phyloP scores from a whole-genome alignment of 2,329 filamentous ascomycete genomes.

The Fusarium hostae region DNA sequence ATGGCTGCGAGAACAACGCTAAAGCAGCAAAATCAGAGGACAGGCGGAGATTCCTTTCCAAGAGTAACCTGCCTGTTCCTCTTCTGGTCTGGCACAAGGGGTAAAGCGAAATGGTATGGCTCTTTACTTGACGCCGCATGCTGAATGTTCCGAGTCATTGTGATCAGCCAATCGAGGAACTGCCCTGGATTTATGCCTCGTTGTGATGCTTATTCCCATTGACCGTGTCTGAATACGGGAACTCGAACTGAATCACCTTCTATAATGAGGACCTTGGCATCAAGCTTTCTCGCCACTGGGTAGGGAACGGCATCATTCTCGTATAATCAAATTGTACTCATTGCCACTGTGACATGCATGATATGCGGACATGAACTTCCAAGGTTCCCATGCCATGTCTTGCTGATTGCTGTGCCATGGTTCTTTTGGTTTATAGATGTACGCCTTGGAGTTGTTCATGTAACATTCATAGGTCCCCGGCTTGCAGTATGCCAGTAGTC shows the following conservation, averaged over 20 bases:
- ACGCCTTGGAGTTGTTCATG: not conserved
- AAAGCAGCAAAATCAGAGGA: not conserved
- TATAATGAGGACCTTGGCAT: not conserved
- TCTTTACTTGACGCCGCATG: conserved; percentile 5
- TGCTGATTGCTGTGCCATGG: not conserved
- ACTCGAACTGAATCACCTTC: conserved; percentile 3
- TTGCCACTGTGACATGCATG: not conserved
- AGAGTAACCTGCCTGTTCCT: conserved; percentile 1
- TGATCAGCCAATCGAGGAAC: conserved; percentile 1
- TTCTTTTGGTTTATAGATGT: not conserved
- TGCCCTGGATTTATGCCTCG: not conserved
- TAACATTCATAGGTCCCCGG: not conserved
- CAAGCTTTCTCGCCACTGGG: not conserved
- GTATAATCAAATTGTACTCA: not conserved
- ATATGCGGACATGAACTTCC: not conserved
- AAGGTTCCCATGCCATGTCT: not conserved
- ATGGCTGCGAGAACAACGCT: conserved; percentile 40
- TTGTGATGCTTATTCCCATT: conserved; percentile 9
- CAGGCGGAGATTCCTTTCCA: not conserved
- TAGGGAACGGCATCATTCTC: not conserved
- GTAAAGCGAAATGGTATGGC: not conserved
- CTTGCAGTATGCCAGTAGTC: not conserved
- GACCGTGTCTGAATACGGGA: not conserved
- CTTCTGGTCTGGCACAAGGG: not conserved
- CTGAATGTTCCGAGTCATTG: not conserved